phyloP scores from a whole-genome alignment of 2,329 filamentous ascomycete species.

The Botrytis elliptica region DNA sequence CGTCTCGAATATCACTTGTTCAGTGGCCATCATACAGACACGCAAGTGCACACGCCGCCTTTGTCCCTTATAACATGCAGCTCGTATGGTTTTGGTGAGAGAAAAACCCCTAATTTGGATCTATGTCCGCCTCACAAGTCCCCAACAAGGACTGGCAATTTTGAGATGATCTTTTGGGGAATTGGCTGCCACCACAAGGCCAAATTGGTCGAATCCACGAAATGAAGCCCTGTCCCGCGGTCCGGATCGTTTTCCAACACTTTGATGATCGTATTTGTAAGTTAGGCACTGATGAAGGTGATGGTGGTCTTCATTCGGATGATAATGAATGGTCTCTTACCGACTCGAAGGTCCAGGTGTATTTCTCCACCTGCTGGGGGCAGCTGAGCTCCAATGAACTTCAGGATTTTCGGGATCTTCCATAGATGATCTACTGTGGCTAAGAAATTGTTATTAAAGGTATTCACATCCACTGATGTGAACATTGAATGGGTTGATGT shows the following conservation, averaged over 20 bases:
- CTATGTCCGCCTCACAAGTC: not conserved
- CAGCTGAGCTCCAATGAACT: not conserved
- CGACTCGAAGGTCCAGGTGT: conserved; percentile 1
- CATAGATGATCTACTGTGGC: not conserved
- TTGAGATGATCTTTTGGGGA: not conserved
- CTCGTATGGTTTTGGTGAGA: not conserved
- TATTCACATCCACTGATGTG: not conserved
- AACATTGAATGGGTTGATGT: not conserved
- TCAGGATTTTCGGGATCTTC: not conserved
- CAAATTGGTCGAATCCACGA: not conserved
- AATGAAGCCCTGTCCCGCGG: not conserved
- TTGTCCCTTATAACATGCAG: not conserved
- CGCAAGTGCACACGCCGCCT: conserved; percentile 10
- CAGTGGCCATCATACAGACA: not conserved
- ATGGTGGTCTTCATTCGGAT: not conserved
- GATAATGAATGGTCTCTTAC: not conserved
- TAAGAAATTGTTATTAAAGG: not conserved
- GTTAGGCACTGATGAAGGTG: not conserved
- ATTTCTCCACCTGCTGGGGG: not conserved
- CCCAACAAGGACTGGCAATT: not conserved
- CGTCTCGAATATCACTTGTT: conserved; percentile 6
- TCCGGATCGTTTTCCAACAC: not conserved
- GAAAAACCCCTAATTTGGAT: not conserved
- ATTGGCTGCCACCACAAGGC: not conserved
- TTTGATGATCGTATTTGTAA: not conserved